Base-by-base conservation (phyloP, 257 asterid species). In the Solanum bukasovii region DNA sequence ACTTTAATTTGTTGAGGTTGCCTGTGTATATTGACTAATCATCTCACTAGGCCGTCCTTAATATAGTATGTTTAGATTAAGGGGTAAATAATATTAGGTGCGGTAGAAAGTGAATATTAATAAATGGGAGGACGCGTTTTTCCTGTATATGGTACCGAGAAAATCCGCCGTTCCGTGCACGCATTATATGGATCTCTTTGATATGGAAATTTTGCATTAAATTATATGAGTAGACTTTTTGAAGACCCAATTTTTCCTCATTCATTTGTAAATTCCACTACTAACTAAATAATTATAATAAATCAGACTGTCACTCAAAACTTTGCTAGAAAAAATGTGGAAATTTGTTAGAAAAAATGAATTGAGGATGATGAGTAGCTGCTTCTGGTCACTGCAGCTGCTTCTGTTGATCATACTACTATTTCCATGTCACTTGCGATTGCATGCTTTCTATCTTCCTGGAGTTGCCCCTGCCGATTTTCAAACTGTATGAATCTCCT, bases 391-490 rank as follows among this genome's bases (percentile, higher is more conserved):
- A 34, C 7, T 72, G 35, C 38, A 70, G 77, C 23, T 8, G 23
- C 77, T 71, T 71, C 21, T 71, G 49, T 35, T 21, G 49, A 74
- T 74, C 49, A 74, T 74, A 34, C 82, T 74, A 23, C 82, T 74
- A 74, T 74, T 74, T 35, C 16, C 52, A 74, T 74, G 46, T 21
- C 46, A 73, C 27, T 35, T 40, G 35, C 72, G 12, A n/a, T 40
- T 46, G 37, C 85, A 79, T 79, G 59, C 85, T 38, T 93, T 93
- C 87, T 93, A 93, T 87, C 95, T 93, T 77, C 94, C 95, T 37
- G 94, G 95, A 37, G 94, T 93, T 74, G 94, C 92, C 35, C 94
- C 95, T 23, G 92, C 89, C 25, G 94, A 91, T 89, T 90, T 91
- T 70, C 93, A 84, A 14, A 85, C 37, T 87, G 93, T 90, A 90